Evolutionary conservation across 306 rosid species (phyloP), one percentile per base, ranked within the genome.

Genomic region (Pyrus betulifolia): DNA sequence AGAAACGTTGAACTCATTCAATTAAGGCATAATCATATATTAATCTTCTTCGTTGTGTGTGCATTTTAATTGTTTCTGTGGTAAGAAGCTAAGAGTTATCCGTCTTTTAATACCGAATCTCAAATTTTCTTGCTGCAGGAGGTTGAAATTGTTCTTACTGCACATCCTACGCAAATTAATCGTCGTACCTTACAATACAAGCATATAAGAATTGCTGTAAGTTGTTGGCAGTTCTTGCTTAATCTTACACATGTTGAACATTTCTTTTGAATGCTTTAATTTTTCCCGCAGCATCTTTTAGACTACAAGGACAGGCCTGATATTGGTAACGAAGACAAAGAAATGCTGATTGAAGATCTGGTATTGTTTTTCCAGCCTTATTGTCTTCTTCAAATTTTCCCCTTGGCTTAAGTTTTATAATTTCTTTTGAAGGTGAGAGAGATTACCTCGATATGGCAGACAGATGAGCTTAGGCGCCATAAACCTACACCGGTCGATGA

Each of bases 151-250:
- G 98, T 93, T 85, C 98, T 93, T 76, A 93, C 97, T 8, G 98
- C 98, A 71, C 98, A 91, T 87, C 98, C 98, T 75, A 93, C 98
- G 17, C 98, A 93, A 90, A 93, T 93, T 59, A 93, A 93, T 82
- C 97, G 98, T 11, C 93, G 97, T 6, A 93, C 98, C 57, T 85
- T 93, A 49, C 98, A 93, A 59, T 91, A 89, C 85, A 93, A 93
- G 80, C 97, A 93, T 78, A 61, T 93, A 42, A 82, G 97, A 76
- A 84, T 93, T 82, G 88, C 96, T 62, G 98, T 91, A 84, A 87
- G 98, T 84, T 64, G 44, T 63, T 58, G 11, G 51, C 77, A 72
- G 55, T 31, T 58, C 60, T 35, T 17, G 22, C 14, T 74, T 69
- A 69, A 46, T 76, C 74, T 77, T 58, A 69, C 70, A 63, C 75